Evolutionary conservation across 1,284 basidiomycete genomes (phyloP).

Genomic region (Boletus subluridellus): DNA sequence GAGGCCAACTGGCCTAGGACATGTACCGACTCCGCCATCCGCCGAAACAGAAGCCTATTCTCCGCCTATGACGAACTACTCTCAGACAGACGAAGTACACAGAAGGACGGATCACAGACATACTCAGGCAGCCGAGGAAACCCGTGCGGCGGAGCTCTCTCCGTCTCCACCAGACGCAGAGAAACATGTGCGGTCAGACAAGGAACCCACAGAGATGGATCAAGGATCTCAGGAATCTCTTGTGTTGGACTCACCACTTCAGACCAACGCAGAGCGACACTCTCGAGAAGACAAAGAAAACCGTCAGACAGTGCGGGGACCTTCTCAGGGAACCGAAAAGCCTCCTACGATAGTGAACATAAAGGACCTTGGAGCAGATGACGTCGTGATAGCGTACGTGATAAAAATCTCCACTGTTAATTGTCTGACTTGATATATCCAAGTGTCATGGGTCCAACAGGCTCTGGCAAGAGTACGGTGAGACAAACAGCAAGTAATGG

Average conservation of each 20-base stretch:
- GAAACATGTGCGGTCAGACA: background rate
- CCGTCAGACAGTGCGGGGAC: background rate
- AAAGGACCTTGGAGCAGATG: slow-evolving; percentile 4
- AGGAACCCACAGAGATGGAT: no score
- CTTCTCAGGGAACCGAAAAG: background rate
- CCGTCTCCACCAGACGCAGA: background rate
- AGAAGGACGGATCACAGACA: no score
- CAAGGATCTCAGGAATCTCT: no score
- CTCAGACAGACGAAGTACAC: no score
- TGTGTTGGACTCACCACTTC: background rate
- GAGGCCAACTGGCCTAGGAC: no score
- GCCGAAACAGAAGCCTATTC: background rate
- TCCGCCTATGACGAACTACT: no score
- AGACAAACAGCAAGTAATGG: background rate
- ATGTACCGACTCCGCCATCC: no score
- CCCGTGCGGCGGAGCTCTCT: no score
- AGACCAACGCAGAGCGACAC: background rate
- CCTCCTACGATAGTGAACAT: background rate
- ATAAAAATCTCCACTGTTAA: background rate
- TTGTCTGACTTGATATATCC: background rate
- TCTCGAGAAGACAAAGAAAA: background rate
- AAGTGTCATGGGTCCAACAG: slow-evolving; percentile 25
- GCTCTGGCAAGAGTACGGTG: slow-evolving; percentile 12
- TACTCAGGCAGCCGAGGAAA: no score
- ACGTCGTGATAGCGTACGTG: slow-evolving; percentile 25